These are phyloP conservation scores for Sambucus nigra DNA, from an alignment of 129 eudicot species.

Conservation along the genomic window DNA sequence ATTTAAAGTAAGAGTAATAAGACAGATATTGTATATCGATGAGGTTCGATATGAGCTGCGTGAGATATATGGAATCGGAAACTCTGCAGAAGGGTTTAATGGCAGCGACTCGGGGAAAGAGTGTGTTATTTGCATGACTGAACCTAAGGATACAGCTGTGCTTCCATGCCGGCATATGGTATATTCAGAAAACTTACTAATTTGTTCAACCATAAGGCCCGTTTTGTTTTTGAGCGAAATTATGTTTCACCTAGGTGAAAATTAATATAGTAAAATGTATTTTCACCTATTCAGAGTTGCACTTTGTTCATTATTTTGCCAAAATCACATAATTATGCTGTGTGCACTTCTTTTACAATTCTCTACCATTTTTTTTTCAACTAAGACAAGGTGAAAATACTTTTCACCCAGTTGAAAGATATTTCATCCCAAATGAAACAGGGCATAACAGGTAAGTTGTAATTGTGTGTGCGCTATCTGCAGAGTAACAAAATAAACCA, in stretches of 20 bases:
- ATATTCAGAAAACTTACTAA: background rate
- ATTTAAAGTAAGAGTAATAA: conserved; percentile 51
- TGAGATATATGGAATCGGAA: conserved; percentile 76
- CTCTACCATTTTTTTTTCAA: too few relatives aligned
- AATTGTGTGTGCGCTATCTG: background rate
- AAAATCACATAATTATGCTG: too few relatives aligned
- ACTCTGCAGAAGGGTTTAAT: conserved; percentile 40
- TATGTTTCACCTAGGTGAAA: too few relatives aligned
- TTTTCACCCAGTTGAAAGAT: too few relatives aligned
- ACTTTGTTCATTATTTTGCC: too few relatives aligned
- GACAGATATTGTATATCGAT: conserved; percentile 79
- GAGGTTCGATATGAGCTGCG: conserved; percentile 79
- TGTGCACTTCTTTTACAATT: too few relatives aligned
- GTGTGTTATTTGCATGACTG: conserved; percentile 92
- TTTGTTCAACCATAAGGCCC: background rate
- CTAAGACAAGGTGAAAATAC: too few relatives aligned
- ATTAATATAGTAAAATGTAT: too few relatives aligned
- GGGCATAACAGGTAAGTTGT: too few relatives aligned
- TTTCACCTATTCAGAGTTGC: too few relatives aligned
- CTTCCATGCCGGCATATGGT: conserved; percentile 99
- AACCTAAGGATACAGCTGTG: conserved; percentile 88
- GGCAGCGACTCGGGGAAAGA: conserved; percentile 62
- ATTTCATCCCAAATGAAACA: too few relatives aligned
- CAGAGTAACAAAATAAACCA: background rate
- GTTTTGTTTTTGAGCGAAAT: too few relatives aligned